Conservation (phyloP, 2,329 filamentous ascomycete genomes). For the Arthrobotrys megalospora region DNA sequence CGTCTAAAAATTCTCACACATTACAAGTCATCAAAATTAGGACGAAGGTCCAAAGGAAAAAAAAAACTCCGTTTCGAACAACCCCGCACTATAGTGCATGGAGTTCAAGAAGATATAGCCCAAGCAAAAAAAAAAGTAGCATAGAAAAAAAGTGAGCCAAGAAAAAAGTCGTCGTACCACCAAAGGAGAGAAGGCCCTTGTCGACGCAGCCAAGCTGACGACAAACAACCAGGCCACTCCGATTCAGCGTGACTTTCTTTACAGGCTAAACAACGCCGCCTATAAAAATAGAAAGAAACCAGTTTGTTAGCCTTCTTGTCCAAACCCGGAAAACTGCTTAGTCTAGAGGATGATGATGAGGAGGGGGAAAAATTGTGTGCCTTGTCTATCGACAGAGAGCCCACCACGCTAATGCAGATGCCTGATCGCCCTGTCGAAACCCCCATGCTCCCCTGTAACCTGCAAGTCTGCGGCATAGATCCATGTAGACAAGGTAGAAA, state of each 20-base stretch:
- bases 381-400: conserved; percentile 20
- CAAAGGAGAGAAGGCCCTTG: not conserved
- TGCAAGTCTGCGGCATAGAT: conserved; percentile 25
- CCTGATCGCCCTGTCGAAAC: conserved; percentile 28
- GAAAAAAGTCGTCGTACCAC: conserved; percentile 31
- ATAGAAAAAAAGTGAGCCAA: not conserved
- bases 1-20: conserved; percentile 1
- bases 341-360: conserved; percentile 4
- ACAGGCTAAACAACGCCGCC: conserved; percentile 59
- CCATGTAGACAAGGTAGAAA: conserved; percentile 36
- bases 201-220: conserved; percentile 38
- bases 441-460: conserved; percentile 24
- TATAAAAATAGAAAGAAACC: conserved; percentile 59
- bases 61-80: conserved; percentile 14
- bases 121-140: not conserved
- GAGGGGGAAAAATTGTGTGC: conserved; percentile 21
- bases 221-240: conserved; percentile 2
- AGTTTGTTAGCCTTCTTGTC: conserved; percentile 41
- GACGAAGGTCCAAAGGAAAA: conserved; percentile 1
- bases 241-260: conserved; percentile 24
- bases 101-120: conserved; percentile 2
- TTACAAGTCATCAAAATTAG: conserved; percentile 1
- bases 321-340: not conserved
- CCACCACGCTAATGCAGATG: conserved; percentile 39
- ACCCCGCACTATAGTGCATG: not conserved